Evolutionary conservation across 306 rosid genomes (phyloP), one percentile per base, ranked within the genome.

Genomic region (Prunus mira): DNA sequence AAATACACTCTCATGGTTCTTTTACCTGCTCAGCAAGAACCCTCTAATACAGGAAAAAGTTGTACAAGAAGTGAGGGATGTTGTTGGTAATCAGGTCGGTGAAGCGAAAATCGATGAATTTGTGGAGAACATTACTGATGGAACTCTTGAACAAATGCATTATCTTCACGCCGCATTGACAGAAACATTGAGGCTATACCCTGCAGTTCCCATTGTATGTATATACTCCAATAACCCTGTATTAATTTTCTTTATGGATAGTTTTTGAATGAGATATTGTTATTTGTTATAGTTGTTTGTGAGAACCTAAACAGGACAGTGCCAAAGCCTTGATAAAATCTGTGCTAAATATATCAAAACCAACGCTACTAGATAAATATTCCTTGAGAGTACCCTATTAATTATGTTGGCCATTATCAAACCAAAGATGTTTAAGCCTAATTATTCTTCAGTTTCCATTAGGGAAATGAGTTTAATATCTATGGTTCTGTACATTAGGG

Each of bases 101-200:
- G 85, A 87, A 78, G 63, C 73, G 5, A 68, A 55, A 34, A 43
- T 86, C 3, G 82, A 93, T 60, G 89, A 78, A 15, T 85, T 86
- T 60, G 67, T 85, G 28, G 73, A 71, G 8, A 76, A 80, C 10
- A 72, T 91, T 72, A 88, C 84, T 5, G 93, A 93, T 41, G 85
- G 55, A 65, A 68, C 83, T 14, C 84, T 93, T 14, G 93, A 93
- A 10, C 70, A 79, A 81, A 89, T 93, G 98, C 98, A 89, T 47
- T 88, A 89, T 87, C 97, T 93, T 70, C 97, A 93, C 72, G 97
- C 97, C 9, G 76, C 96, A 6, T 28, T 93, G 30, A 81, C 97
- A 8, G 93, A 93, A 71, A 93, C 97, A 68, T 78, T 93, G 78
- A 93, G 96, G 83, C 82, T 91, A 3, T 91, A 91, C 79, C 95